These are phyloP conservation scores for Vinca minor DNA, from an alignment of 257 asterid genomes.

Conservation along the genomic window DNA sequence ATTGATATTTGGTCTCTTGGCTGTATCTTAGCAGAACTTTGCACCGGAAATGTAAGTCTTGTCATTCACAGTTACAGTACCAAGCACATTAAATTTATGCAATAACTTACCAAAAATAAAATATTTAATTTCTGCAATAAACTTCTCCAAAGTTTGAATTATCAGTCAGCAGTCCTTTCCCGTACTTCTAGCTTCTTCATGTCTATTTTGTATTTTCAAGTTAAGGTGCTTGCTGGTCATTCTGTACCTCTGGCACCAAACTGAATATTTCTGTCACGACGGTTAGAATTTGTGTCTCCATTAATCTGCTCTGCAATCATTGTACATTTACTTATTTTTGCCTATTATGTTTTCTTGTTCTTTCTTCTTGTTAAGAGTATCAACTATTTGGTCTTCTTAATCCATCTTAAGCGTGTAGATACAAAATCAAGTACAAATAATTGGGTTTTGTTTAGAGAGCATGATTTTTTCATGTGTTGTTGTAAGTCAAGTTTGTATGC, in stretches of 20 bases:
- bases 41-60: constrained; percentile 90
- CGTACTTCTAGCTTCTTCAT: background rate
- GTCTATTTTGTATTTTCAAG: background rate
- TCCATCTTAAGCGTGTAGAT: background rate
- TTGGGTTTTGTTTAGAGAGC: background rate
- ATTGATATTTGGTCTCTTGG: constrained; percentile 98
- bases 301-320: background rate
- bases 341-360: constrained; percentile 4
- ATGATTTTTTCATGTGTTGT: background rate
- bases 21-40: constrained; percentile 96
- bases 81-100: background rate
- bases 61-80: constrained; percentile 7
- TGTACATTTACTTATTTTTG: background rate
- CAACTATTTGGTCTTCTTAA: background rate
- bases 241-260: background rate
- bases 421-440: background rate
- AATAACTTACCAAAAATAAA: too few species aligned
- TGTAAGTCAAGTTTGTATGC: background rate
- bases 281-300: background rate
- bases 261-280: background rate
- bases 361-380: background rate
- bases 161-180: background rate
- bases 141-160: background rate
- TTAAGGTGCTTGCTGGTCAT: background rate
- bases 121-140: too few species aligned